Evolutionary conservation across 257 asterid species (phyloP), one percentile per base, ranked within the genome.

Genomic region (Eustoma russellianum): DNA sequence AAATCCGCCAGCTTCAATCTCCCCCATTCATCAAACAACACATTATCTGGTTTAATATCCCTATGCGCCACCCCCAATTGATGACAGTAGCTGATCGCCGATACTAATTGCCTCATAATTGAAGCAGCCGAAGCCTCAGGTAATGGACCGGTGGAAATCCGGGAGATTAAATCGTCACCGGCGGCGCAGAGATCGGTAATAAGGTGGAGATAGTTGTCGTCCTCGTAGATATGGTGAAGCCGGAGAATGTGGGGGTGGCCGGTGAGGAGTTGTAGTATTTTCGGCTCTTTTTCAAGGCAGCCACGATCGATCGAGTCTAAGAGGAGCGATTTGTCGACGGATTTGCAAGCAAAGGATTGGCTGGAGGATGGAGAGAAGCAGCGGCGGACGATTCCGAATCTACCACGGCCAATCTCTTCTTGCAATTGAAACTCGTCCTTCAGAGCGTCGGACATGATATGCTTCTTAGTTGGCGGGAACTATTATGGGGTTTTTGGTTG

Each of bases 321-420:
- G 46, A 89, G 82, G 48, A 79, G 77, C 53, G 68, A 54, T 28
- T 83, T 90, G 65, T 77, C 50, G 67, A 90, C 81, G 60, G 97
- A 56, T 58, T 90, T 90, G 57, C 91, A 79, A 35, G 97, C 97
- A 41, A 62, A 79, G 24, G 76, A 70, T 3, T 74, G 72, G 30
- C 38, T 64, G 61, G 81, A 54, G 40, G 17, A 1, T 4, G 73
- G 70, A 18, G 77, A 73, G 56, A 63, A 79, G 75, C 95, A 85
- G 69, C 93, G 95, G 82, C 79, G 69, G 69, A 89, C 89, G 63
- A 76, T 71, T 53, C 96, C 96, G 81, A 86, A 90, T 54, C 83
- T 83, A 58, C 97, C 97, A 52, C 90, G 83, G 62, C 97, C 96
- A 60, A 86, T 80, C 81, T 90, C 91, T 64, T 84, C 89, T 60